Evolutionary conservation across 345 rosid species (phyloP).

Genomic region (Psidium guajava): DNA sequence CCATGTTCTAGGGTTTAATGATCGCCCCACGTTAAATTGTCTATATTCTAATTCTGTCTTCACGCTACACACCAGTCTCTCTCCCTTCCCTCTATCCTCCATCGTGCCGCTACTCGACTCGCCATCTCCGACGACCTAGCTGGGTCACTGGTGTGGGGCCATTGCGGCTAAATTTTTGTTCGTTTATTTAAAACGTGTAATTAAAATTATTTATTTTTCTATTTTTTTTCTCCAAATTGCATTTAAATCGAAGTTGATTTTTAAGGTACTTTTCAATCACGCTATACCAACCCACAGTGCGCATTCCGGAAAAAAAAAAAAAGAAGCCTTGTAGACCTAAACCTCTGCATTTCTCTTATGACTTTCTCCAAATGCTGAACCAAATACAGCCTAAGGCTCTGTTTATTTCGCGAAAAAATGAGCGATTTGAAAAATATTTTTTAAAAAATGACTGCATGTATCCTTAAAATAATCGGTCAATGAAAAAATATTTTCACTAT

Average conservation of each 20-base stretch:
- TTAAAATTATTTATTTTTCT: neutral
- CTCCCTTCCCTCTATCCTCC: neutral
- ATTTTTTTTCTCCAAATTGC: neutral
- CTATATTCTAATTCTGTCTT: neutral
- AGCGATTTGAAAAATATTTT: no score
- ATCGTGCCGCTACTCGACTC: neutral
- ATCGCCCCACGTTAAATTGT: neutral
- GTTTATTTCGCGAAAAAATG: no score
- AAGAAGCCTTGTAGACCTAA: neutral
- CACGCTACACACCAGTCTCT: neutral
- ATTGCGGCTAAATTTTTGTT: neutral
- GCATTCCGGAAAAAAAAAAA: neutral
- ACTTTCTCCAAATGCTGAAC: neutral
- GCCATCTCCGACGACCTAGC: neutral
- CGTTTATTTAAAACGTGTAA: neutral
- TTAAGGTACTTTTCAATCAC: neutral
- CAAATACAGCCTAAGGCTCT: neutral
- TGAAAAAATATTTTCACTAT: no score
- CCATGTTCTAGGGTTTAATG: neutral
- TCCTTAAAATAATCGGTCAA: no score
- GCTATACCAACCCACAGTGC: neutral
- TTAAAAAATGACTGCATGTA: no score
- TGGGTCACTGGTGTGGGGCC: neutral
- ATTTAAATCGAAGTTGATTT: neutral
- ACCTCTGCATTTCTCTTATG: neutral